Base-by-base conservation (phyloP, 2,329 filamentous ascomycete genomes). In the Trichoderma citrinoviride region DNA sequence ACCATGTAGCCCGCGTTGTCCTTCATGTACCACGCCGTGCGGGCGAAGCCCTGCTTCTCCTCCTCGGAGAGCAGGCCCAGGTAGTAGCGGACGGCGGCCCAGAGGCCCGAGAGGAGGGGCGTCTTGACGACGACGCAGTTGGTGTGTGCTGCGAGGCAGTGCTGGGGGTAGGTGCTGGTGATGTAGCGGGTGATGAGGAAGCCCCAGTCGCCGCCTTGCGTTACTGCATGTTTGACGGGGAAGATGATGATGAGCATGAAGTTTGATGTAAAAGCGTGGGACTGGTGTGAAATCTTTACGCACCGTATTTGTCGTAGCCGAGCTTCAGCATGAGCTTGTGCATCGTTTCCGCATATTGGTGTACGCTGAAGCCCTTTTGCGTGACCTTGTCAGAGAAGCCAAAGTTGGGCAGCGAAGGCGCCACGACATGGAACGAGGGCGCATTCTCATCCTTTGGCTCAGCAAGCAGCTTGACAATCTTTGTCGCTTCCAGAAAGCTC, bases 201-300 rank as follows among this genome's bases (percentile, higher is more conserved):
- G 19, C 89, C 90, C 89, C 88, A 91, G 71, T 92, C 89, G 29
- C 90, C 90, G 67, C 87, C 88, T 75, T 90, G 85, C 0, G 81
- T 83, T 7, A 80, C 73, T 75, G n/a, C 3, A 5, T 15, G 17
- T 10, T 10, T 14, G 17, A 5, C 10, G 14, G 4, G 3, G n/a
- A n/a, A n/a, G n/a, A n/a, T n/a, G n/a, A 21, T 2, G 6, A 43
- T 46, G 53, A 5, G 44, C 17, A 3, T 19, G 7, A 15, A 12
- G 4, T 6, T 49, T 8, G 7, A 4, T 49, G 3, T 7, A 5
- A 15, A 17, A 6, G 29, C 15, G 50, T 14, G n/a, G 7, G 23
- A 15, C 0, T 12, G 1, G n/a, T n/a, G 43, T 29, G 1, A 1
- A 7, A 14, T 12, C 1, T 7, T 12, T 5, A 23, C 68, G 1